Conservation (phyloP, 257 asterid genomes). For the Nicotiana otophora region DNA sequence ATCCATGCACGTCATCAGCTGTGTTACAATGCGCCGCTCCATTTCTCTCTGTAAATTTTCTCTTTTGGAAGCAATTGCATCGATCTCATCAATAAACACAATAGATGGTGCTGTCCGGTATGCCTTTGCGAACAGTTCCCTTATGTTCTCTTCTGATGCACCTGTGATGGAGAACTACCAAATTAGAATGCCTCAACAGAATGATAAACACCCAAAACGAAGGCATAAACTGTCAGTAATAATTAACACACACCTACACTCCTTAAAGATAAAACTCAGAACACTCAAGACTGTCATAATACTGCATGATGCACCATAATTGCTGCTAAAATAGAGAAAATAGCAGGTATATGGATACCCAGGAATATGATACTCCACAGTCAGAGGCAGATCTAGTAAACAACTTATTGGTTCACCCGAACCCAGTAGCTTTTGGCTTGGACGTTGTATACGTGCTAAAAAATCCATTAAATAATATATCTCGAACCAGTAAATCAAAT, state of each 20-base stretch:
- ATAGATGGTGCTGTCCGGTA: conserved; percentile 85
- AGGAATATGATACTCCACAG: too few species aligned
- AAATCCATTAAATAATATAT: too few species aligned
- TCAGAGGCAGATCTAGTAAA: too few species aligned
- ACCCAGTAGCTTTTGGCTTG: too few species aligned
- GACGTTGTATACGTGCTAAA: too few species aligned
- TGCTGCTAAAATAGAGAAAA: not conserved
- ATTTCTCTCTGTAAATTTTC: conserved; percentile 73
- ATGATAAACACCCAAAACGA: not conserved
- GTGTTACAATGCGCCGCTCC: conserved; percentile 86
- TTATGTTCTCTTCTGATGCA: conserved; percentile 81
- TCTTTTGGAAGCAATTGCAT: conserved; percentile 87
- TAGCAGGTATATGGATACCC: too few species aligned
- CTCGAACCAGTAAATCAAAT: too few species aligned
- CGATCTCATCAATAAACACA: conserved; percentile 91
- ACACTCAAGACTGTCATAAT: not conserved
- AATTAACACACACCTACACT: too few species aligned
- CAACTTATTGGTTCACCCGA: too few species aligned
- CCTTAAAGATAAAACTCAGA: not conserved
- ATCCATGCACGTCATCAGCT: conserved; percentile 88
- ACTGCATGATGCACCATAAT: not conserved
- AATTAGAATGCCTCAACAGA: not conserved
- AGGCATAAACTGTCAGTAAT: too few species aligned
- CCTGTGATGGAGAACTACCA: conserved; percentile 34
- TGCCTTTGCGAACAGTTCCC: conserved; percentile 75